Evolutionary conservation across 352 stramenopile species (phyloP).

Genomic region (Phytophthora idaei): DNA sequence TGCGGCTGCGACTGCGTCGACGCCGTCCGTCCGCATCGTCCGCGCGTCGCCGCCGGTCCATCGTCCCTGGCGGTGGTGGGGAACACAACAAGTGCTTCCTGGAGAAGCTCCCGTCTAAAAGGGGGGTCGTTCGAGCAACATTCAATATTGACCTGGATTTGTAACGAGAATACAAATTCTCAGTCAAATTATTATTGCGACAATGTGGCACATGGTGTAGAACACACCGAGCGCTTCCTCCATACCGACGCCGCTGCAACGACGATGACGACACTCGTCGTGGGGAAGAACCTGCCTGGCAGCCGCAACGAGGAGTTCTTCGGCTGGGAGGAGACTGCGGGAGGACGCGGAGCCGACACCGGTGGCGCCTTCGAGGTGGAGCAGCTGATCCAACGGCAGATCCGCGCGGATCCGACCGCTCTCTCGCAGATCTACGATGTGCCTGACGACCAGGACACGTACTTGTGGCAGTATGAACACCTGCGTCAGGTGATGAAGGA

Average conservation of each 20-base stretch:
- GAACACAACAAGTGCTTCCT: slow-evolving; percentile 16
- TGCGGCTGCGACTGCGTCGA: slow-evolving; percentile 35
- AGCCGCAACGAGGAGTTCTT: slow-evolving; percentile 86
- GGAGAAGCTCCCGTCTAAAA: slow-evolving; percentile 17
- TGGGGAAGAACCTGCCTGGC: slow-evolving; percentile 77
- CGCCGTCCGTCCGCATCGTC: slow-evolving; percentile 22
- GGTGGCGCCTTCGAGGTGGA: slow-evolving; percentile 76
- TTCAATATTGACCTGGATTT: neutral
- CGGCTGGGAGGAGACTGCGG: slow-evolving; percentile 53
- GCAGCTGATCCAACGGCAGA: slow-evolving; percentile 77
- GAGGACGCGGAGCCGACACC: slow-evolving; percentile 28
- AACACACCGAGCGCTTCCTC: neutral
- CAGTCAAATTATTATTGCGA: neutral
- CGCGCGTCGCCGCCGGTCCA: slow-evolving; percentile 36
- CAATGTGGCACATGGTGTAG: neutral
- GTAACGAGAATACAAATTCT: neutral
- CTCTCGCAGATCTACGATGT: slow-evolving; percentile 74
- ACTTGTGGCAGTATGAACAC: slow-evolving; percentile 88
- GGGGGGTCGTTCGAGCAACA: slow-evolving; percentile 16
- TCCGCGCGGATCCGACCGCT: slow-evolving; percentile 63
- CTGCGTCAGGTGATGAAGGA: slow-evolving; percentile 86
- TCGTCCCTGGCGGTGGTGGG: slow-evolving; percentile 17
- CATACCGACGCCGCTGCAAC: neutral
- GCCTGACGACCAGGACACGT: slow-evolving; percentile 81
- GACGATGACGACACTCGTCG: slow-evolving; percentile 48